Evolutionary conservation across 2,329 filamentous ascomycete genomes (phyloP).

Genomic region (Emmonsiellopsis sp.): DNA sequence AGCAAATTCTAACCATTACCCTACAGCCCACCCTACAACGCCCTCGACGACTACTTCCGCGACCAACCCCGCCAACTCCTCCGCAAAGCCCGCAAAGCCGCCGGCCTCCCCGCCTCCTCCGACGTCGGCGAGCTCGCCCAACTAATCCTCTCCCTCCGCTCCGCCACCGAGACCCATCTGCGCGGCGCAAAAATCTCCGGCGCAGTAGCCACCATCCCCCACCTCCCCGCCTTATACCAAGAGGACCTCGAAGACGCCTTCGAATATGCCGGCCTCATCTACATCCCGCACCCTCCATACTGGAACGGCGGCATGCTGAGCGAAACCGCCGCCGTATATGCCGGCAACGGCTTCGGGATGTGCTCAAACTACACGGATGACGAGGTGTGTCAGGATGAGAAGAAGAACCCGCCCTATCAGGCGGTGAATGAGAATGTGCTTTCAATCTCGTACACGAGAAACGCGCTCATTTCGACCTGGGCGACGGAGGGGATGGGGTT

Average conservation of each 20-base stretch:
- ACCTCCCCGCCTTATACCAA: neutral
- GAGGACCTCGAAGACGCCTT: neutral
- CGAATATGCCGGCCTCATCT: neutral
- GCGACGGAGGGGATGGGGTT: neutral
- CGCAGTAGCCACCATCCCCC: neutral
- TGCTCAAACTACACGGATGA: neutral
- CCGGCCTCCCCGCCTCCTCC: neutral
- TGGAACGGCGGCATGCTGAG: neutral
- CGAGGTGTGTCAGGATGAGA: neutral
- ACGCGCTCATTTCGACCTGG: neutral
- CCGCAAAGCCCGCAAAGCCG: neutral
- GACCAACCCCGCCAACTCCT: neutral
- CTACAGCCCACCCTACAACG: neutral
- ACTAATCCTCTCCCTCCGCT: neutral
- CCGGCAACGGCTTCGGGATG: neutral
- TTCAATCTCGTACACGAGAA: neutral
- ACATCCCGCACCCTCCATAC: neutral
- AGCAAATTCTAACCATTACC: neutral
- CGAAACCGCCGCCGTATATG: neutral
- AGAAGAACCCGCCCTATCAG: neutral
- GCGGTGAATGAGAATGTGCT: neutral
- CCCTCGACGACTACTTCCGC: neutral
- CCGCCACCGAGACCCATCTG: neutral
- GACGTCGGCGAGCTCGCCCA: neutral
- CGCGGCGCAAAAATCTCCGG: neutral